These are phyloP conservation scores for Hyphopichia buzzinii DNA, from an alignment of 1,139 yeast genomes.

Conservation along the genomic window DNA sequence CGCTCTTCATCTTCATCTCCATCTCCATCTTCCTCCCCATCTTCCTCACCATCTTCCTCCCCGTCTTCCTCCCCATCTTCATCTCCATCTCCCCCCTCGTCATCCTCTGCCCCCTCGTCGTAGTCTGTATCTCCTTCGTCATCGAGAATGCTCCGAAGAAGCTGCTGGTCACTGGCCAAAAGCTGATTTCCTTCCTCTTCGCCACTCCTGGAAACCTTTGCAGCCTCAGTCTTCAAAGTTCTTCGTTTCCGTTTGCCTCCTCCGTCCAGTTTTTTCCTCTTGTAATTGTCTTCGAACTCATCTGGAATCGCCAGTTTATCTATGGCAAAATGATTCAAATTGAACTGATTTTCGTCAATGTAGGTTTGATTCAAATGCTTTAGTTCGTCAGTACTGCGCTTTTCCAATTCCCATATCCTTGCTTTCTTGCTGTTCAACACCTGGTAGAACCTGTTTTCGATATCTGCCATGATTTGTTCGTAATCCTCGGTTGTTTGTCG, in stretches of 20 bases:
- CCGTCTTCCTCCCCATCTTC: conserved; percentile 2
- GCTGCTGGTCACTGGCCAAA: not conserved
- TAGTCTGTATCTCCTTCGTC: conserved; percentile 2
- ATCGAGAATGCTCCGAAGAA: not conserved
- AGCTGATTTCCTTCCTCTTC: too few species aligned
- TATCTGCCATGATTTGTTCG: conserved; percentile 26
- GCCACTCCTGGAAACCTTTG: too few species aligned
- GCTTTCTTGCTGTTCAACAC: conserved; percentile 37
- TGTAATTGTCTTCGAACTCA: conserved; percentile 16
- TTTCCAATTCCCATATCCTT: conserved; percentile 31
- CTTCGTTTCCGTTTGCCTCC: not conserved
- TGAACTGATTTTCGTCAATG: conserved; percentile 15
- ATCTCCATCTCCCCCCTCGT: conserved; percentile 5
- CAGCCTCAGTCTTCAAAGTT: not conserved
- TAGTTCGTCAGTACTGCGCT: conserved; percentile 8
- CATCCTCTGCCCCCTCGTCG: conserved; percentile 5
- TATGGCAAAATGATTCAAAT: conserved; percentile 18
- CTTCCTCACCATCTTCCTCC: conserved; percentile 4
- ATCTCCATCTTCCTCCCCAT: conserved; percentile 1
- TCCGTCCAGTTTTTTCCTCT: too few species aligned
- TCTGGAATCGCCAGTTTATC: conserved; percentile 18
- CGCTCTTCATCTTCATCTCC: conserved; percentile 3
- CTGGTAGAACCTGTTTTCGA: conserved; percentile 36
- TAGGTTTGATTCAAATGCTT: conserved; percentile 23
- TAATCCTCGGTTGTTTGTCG: conserved; percentile 16